Evolutionary conservation across 768 basidiomycete species (phyloP).

Genomic region (Mycena haematopus): DNA sequence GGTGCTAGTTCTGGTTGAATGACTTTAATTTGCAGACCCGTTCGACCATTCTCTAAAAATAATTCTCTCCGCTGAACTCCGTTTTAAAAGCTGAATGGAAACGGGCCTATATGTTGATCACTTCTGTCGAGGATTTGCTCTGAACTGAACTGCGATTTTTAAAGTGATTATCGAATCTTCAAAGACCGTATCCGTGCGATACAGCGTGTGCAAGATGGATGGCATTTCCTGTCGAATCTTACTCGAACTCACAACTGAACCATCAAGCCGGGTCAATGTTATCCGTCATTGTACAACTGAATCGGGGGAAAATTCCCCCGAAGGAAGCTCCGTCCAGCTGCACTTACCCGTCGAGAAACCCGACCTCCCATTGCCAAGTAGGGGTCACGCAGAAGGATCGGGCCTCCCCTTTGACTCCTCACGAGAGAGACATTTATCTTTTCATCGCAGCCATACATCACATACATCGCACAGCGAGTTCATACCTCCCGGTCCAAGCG

Average conservation of each 20-base stretch:
- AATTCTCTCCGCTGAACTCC: not conserved
- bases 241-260: conserved; percentile 18
- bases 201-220: conserved; percentile 19
- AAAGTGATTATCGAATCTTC: conserved; percentile 66
- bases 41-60: not conserved
- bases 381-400: conserved; percentile 3
- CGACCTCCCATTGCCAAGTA: conserved; percentile 12
- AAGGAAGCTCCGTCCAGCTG: conserved; percentile 13
- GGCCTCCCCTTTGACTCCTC: not conserved
- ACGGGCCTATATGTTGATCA: conserved; percentile 62
- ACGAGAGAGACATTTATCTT: conserved; percentile 12
- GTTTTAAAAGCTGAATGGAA: conserved; percentile 29
- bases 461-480: conserved; percentile 7
- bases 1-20: not conserved
- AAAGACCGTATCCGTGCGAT: conserved; percentile 29
- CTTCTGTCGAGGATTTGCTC: conserved; percentile 10
- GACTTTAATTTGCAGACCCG: not conserved
- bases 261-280: too few relatives aligned
- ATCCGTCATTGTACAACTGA: conserved; percentile 27
- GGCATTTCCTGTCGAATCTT: conserved; percentile 17
- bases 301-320: conserved; percentile 23
- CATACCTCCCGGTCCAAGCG: conserved; percentile 15
- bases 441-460: conserved; percentile 11
- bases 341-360: too few relatives aligned
- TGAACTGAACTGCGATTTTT: not conserved